These are phyloP conservation scores for Azolla pinnata DNA, from an alignment of 75 land plant species.

Conservation along the genomic window DNA sequence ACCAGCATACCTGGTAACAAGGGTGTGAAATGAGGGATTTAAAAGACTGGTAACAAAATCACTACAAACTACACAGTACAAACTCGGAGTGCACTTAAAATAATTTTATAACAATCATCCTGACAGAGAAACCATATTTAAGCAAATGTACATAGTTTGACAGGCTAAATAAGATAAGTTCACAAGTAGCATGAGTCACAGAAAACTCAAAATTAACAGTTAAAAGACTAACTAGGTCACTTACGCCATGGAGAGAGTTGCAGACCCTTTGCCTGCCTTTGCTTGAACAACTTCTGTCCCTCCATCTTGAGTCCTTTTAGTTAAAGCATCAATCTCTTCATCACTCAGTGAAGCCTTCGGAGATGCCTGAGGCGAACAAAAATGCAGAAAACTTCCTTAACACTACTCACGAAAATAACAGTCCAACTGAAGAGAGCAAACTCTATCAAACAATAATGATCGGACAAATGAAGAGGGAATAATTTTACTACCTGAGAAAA, in stretches of 20 bases:
- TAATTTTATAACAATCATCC: too few species aligned
- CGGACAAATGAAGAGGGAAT: too few species aligned
- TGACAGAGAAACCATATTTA: too few species aligned
- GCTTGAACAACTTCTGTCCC: slow-evolving; percentile 99
- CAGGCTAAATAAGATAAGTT: too few species aligned
- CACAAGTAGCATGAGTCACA: too few species aligned
- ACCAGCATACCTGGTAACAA: slow-evolving; percentile 71
- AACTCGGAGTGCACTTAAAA: too few species aligned
- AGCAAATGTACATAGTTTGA: too few species aligned
- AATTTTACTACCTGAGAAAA: slow-evolving; percentile 69
- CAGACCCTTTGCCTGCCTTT: slow-evolving; percentile 99
- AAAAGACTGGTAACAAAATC: too few species aligned
- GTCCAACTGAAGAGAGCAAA: too few species aligned
- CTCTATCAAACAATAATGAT: too few species aligned
- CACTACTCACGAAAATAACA: too few species aligned
- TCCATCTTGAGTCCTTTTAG: slow-evolving; percentile 96
- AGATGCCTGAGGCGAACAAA: slow-evolving; percentile 36
- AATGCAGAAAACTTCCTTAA: neutral
- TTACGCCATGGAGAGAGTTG: slow-evolving; percentile 99
- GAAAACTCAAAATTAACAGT: neutral
- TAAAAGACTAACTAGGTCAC: slow-evolving; percentile 14
- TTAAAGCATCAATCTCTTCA: slow-evolving; percentile 71
- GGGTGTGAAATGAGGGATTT: neutral
- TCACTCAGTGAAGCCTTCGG: slow-evolving; percentile 35
- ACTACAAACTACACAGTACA: too few species aligned